These are phyloP conservation scores for Apiotrichum akiyoshidainum DNA, from an alignment of 1,284 basidiomycete species.

Conservation along the genomic window DNA sequence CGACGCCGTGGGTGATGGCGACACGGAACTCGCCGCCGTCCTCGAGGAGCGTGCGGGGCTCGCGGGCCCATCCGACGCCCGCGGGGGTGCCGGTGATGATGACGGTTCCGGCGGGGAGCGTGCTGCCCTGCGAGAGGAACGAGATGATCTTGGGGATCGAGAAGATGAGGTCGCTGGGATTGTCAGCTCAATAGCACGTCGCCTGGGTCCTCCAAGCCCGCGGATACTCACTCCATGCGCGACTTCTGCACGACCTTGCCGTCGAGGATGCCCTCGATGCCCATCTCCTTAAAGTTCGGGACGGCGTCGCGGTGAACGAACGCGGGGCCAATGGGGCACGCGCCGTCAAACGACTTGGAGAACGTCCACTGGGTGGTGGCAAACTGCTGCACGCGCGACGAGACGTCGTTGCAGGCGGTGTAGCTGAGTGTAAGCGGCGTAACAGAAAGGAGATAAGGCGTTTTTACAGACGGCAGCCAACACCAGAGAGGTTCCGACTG, in stretches of 20 bases:
- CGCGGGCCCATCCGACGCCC: slow-evolving; percentile 47
- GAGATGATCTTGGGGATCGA: slow-evolving; percentile 54
- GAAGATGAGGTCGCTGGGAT: slow-evolving; percentile 50
- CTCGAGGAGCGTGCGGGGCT: slow-evolving; percentile 40
- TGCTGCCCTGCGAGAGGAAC: slow-evolving; percentile 80
- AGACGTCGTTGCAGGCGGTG: slow-evolving; percentile 52
- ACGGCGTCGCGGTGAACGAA: slow-evolving; percentile 38
- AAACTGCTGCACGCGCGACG: slow-evolving; percentile 41
- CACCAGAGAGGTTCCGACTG: too few relatives aligned
- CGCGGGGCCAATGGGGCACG: slow-evolving; percentile 52
- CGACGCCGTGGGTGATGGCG: slow-evolving; percentile 48
- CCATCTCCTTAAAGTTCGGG: slow-evolving; percentile 28
- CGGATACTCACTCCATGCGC: slow-evolving; percentile 39
- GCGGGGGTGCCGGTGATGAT: slow-evolving; percentile 63
- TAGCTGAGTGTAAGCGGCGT: slow-evolving; percentile 14
- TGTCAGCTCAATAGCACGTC: not conserved
- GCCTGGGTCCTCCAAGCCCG: too few relatives aligned
- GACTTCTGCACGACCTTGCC: slow-evolving; percentile 47
- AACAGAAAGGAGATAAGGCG: too few relatives aligned
- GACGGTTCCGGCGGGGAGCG: slow-evolving; percentile 73
- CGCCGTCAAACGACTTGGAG: slow-evolving; percentile 50
- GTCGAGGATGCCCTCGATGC: slow-evolving; percentile 42
- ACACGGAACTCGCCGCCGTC: slow-evolving; percentile 52
- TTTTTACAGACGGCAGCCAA: too few relatives aligned
- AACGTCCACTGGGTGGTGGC: slow-evolving; percentile 47